A percentile compares a stretch with the other conserved stretches of the same genome.
These are phyloP conservation scores for Phoma herbarum DNA, from an alignment of 2,329 filamentous ascomycete species.

Conservation along the genomic window DNA sequence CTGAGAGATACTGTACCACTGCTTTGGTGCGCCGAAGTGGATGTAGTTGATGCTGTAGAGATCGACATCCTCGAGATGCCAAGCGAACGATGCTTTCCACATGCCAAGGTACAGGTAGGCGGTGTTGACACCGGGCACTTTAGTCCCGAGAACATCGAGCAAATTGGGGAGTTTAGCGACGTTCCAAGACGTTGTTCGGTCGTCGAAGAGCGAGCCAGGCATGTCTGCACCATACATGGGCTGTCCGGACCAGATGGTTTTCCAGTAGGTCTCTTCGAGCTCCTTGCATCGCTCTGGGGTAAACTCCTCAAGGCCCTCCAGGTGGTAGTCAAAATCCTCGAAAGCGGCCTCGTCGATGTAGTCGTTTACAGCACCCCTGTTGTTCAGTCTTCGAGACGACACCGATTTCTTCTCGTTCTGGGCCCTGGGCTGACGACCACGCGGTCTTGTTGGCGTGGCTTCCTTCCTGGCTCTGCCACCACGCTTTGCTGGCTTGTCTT, in stretches of 20 bases:
- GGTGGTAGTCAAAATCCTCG: constrained; percentile 87
- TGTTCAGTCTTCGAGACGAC: constrained; percentile 86
- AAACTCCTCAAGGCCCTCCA: constrained; percentile 84
- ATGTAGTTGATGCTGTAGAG: constrained; percentile 99
- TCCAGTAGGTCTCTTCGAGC: constrained; percentile 95
- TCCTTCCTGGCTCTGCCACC: constrained; percentile 41
- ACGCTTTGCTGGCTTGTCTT: constrained; percentile 38
- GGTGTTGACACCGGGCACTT: constrained; percentile 97
- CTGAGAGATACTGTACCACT: constrained; percentile 99
- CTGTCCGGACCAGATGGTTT: constrained; percentile 91
- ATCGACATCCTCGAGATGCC: constrained; percentile 98
- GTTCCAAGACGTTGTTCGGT: constrained; percentile 86
- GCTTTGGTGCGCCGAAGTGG: constrained; percentile 97
- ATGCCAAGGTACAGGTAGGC: constrained; percentile 97
- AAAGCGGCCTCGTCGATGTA: constrained; percentile 90
- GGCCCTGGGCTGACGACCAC: constrained; percentile 59
- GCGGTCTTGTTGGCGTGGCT: constrained; percentile 63
- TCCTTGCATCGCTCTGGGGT: constrained; percentile 93
- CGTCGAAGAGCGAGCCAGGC: constrained; percentile 92
- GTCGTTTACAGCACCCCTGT: constrained; percentile 78
- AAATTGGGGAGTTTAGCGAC: constrained; percentile 93
- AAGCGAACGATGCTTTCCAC: constrained; percentile 99
- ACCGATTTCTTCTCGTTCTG: constrained; percentile 68
- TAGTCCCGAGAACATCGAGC: constrained; percentile 91
- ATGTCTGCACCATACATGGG: constrained; percentile 97